Percentiles rank a stretch among this genome's conserved stretches.
Evolutionary conservation across 305 asterid genomes (phyloP).

Genomic region (Solanum hybrid): DNA sequence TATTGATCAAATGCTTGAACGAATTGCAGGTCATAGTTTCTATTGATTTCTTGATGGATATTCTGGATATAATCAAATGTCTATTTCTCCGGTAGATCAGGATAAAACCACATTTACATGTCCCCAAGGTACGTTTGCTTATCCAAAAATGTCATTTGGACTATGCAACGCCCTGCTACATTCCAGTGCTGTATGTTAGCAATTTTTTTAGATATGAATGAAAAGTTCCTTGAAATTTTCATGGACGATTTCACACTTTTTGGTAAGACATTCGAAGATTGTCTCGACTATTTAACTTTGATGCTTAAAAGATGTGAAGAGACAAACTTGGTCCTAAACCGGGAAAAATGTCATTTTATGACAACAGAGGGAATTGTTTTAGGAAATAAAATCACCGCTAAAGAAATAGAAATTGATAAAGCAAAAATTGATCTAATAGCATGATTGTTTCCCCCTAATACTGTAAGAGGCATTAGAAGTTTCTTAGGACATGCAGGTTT

Average conservation of each 20-base stretch:
- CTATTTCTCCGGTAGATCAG: neutral
- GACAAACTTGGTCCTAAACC: neutral
- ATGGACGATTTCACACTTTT: neutral
- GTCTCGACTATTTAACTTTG: neutral
- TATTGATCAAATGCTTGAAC: neutral
- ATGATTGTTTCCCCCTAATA: neutral
- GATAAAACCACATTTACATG: neutral
- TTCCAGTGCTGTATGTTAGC: neutral
- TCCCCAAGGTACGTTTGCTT: neutral
- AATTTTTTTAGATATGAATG: neutral
- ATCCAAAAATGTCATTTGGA: neutral
- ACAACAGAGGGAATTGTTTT: neutral
- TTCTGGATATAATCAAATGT: neutral
- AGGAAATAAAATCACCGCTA: no score
- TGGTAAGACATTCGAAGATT: neutral
- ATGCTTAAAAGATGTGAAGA: neutral
- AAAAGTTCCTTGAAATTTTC: neutral
- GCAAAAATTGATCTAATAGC: neutral
- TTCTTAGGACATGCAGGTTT: neutral
- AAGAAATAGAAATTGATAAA: neutral
- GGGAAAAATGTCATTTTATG: neutral
- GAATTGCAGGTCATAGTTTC: no score
- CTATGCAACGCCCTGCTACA: neutral
- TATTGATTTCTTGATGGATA: neutral
- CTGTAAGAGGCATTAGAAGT: neutral